Percentiles rank a stretch among this genome's conserved stretches.
phyloP scores from a whole-genome alignment of 176 grass and related monocot species.

The Raddia guianensis region DNA sequence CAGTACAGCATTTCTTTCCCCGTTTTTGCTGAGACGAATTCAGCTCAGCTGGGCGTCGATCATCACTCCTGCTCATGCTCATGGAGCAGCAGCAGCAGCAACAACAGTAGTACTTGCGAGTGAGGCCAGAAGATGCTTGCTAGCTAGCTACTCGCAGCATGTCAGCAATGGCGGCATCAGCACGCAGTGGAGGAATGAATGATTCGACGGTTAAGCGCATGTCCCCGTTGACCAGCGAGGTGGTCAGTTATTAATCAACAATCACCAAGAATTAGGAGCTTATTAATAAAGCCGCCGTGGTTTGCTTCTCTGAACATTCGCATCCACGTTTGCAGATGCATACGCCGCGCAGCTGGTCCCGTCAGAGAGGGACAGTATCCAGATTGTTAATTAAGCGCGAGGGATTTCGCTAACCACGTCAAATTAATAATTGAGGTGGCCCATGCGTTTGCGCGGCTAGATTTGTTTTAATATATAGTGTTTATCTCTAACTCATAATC shows the following conservation, averaged over 20 bases:
- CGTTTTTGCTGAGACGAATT: too few relatives aligned
- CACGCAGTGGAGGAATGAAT: not conserved
- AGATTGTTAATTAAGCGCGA: not conserved
- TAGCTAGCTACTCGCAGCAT: not conserved
- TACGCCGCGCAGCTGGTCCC: not conserved
- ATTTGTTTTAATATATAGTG: too few relatives aligned
- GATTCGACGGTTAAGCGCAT: slow-evolving; percentile 27
- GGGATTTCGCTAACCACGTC: not conserved
- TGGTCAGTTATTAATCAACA: not conserved
- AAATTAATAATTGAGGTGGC: not conserved
- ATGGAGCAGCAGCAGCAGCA: too few relatives aligned
- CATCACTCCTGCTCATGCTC: too few relatives aligned
- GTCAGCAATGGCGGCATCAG: not conserved
- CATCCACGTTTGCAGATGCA: not conserved
- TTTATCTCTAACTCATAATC: too few relatives aligned
- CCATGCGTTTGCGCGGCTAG: too few relatives aligned
- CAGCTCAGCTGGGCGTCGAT: too few relatives aligned
- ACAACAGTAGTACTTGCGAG: too few relatives aligned
- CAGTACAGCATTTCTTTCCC: too few relatives aligned
- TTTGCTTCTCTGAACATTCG: not conserved
- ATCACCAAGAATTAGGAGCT: not conserved
- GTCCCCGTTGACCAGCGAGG: not conserved
- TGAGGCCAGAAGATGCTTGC: not conserved
- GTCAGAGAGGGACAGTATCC: not conserved
- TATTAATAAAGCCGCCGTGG: too few relatives aligned